Base-by-base conservation (phyloP, 2,329 filamentous ascomycete genomes). In the Pseudonectria buxi region DNA sequence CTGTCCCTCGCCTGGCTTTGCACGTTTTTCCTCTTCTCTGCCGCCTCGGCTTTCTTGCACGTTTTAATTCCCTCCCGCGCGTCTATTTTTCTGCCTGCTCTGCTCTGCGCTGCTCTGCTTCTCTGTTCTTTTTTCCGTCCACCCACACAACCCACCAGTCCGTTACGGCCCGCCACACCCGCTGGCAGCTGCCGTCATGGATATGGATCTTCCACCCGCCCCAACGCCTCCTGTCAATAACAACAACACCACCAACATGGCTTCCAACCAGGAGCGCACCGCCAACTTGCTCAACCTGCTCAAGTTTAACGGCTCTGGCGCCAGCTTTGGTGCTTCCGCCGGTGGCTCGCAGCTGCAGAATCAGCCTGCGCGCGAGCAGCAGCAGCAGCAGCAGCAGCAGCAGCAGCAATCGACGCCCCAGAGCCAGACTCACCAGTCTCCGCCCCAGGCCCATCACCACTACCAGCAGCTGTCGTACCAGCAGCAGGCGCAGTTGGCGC, bases 221-320 rank as follows among this genome's bases (percentile, higher is more conserved):
- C 71, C 70, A 39, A 72, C 68, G 52, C 65, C 65, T 43, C 65
- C 65, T 33, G 58, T 63, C 46, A 64, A 61, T 39, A 59, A 49
- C 43, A 56, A 22, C 46, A 64, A 61, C 40, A 59, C 49, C 43
- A 56, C 55, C 47, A 56, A 58, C 49, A 55, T 61, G 56, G 57
- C 56, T 4, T 57, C 60, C 33, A 59, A 58, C 36, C 54, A 56
- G 27, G 70, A 74, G 34, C 71, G 72, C 49, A 74, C 71, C 28
- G 63, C 69, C 37, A 75, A 72, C 46, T 54, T 81, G 48, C 61
- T 81, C 53, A 78, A 74, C 46, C 63, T 80, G 36, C 68, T 81
- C 55, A 80, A 80, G 64, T 78, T 77, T 50, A 76, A 69, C 44
- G 63, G 65, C 30, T 35, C 49, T 30, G 59, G 60, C 32, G 5